Evolutionary conservation across 108 stramenopile genomes (phyloP).

Genomic region (Ochromonas danica): DNA sequence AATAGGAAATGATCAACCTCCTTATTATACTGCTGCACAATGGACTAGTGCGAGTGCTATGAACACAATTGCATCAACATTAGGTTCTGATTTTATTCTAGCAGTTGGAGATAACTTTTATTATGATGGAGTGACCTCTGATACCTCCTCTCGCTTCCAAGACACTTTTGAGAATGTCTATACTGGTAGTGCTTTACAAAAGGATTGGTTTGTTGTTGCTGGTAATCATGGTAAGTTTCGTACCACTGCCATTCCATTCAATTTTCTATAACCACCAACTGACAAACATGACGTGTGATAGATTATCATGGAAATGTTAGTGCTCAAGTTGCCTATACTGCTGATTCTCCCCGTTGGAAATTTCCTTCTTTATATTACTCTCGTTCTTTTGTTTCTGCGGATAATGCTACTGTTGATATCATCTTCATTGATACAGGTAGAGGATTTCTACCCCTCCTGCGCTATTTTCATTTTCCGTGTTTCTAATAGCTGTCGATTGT

Average conservation of each 20-base stretch:
- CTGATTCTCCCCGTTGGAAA: background rate
- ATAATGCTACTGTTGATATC: slow-evolving; percentile 9
- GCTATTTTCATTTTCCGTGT: no score
- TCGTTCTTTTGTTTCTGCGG: background rate
- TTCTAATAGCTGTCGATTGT: no score
- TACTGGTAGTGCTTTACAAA: background rate
- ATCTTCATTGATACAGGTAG: slow-evolving; percentile 20
- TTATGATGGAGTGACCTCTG: background rate
- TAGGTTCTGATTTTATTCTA: slow-evolving; percentile 3
- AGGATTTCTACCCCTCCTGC: no score
- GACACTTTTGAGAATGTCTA: slow-evolving; percentile 4
- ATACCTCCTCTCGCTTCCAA: background rate
- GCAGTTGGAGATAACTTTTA: slow-evolving; percentile 35
- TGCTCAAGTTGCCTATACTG: slow-evolving; percentile 10
- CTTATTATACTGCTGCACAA: slow-evolving; percentile 20
- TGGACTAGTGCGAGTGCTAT: slow-evolving; percentile 1
- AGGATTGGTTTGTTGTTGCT: slow-evolving; percentile 21
- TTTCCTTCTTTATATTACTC: slow-evolving; percentile 25
- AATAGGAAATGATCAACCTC: background rate
- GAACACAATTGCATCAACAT: background rate
- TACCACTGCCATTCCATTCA: background rate
- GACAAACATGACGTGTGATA: background rate
- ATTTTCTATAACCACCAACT: background rate
- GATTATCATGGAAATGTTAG: slow-evolving; percentile 28
- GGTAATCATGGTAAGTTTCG: slow-evolving; percentile 31